Conservation (phyloP, 2,329 filamentous ascomycete genomes). For the Shiraia bambusicola region DNA sequence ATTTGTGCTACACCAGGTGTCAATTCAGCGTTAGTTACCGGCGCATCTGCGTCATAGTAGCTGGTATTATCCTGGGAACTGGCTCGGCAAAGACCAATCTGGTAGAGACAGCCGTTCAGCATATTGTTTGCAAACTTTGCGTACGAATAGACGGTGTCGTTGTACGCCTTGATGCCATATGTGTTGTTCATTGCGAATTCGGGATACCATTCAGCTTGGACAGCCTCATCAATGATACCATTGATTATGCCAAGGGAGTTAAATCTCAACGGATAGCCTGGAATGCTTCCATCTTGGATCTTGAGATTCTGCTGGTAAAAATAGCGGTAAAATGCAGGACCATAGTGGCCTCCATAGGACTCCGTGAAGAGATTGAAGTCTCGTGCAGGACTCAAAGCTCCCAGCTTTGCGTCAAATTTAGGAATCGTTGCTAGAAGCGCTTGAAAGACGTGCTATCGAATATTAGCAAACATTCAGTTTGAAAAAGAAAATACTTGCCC, state of each 20-base stretch:
- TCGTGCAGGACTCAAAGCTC: constrained; percentile 40
- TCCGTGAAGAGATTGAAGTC: constrained; percentile 59
- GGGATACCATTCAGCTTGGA: constrained; percentile 54
- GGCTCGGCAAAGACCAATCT: constrained; percentile 55
- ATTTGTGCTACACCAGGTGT: constrained; percentile 34
- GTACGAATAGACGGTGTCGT: constrained; percentile 61
- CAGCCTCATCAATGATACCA: constrained; percentile 47
- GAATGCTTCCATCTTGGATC: constrained; percentile 53
- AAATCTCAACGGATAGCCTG: constrained; percentile 55
- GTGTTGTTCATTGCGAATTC: constrained; percentile 58
- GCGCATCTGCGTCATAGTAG: constrained; percentile 20
- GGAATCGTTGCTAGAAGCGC: constrained; percentile 24
- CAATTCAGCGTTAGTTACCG: constrained; percentile 29
- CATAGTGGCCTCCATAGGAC: constrained; percentile 53
- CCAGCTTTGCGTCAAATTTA: constrained; percentile 37
- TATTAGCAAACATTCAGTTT: too few species aligned
- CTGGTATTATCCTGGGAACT: constrained; percentile 40
- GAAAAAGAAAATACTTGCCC: too few species aligned
- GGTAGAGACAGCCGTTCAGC: constrained; percentile 50
- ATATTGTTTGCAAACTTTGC: constrained; percentile 58
- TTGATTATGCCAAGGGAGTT: constrained; percentile 57
- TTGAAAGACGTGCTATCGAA: constrained; percentile 24
- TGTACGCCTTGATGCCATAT: constrained; percentile 57
- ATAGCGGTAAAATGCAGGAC: constrained; percentile 58
- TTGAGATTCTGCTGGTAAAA: constrained; percentile 60